These are phyloP conservation scores for Aspergillus costaricaensis DNA, from an alignment of 2,329 filamentous ascomycete species.

Conservation along the genomic window DNA sequence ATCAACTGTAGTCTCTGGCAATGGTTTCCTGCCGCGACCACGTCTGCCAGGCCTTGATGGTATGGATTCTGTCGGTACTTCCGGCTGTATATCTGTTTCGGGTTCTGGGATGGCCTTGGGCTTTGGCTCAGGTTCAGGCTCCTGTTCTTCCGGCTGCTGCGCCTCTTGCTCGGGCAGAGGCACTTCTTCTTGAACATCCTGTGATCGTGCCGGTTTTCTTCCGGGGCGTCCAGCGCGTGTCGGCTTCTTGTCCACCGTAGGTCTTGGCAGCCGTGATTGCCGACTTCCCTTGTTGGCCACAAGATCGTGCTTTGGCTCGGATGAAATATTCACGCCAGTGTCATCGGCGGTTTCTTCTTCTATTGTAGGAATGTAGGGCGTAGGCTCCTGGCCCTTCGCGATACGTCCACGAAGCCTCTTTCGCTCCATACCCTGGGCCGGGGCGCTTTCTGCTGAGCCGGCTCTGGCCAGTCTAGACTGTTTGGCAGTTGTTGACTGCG, in stretches of 20 bases:
- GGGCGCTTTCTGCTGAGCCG: slow-evolving; percentile 1
- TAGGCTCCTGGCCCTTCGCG: slow-evolving; percentile 9
- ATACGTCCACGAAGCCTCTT: slow-evolving; percentile 14
- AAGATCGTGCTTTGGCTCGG: slow-evolving; percentile 1
- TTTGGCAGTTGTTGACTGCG: not conserved
- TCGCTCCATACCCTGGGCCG: not conserved
- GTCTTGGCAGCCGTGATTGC: slow-evolving; percentile 1
- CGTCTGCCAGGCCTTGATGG: slow-evolving; percentile 14
- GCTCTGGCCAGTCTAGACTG: not conserved
- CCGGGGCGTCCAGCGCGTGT: slow-evolving; percentile 21
- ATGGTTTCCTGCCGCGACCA: slow-evolving; percentile 16
- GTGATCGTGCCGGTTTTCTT: slow-evolving; percentile 5
- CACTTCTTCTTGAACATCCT: slow-evolving; percentile 4
- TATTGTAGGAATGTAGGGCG: not conserved
- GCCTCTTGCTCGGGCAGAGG: not conserved
- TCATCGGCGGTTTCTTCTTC: slow-evolving; percentile 3
- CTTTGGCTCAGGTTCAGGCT: not conserved
- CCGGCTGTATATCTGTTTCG: slow-evolving; percentile 6
- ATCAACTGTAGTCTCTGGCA: slow-evolving; percentile 11
- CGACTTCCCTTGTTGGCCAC: not conserved
- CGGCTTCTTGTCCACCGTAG: slow-evolving; percentile 13
- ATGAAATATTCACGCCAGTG: not conserved
- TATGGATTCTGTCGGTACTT: slow-evolving; percentile 3
- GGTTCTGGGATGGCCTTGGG: not conserved
- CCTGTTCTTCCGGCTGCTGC: not conserved